Base-by-base conservation (phyloP, 2,329 filamentous ascomycete species). In the Microascus cirrosus region DNA sequence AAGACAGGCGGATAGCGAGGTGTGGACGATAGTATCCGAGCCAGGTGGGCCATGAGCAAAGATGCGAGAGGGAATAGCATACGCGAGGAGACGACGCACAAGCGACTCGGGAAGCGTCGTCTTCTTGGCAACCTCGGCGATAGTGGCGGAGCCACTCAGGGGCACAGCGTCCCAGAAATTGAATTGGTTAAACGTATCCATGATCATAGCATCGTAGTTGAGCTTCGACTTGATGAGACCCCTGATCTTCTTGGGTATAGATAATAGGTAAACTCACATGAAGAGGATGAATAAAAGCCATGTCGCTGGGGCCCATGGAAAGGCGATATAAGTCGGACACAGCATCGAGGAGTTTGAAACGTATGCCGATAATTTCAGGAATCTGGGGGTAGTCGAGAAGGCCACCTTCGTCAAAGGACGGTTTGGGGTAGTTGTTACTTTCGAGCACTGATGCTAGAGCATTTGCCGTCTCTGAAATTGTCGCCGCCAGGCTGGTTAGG, bases 1-100 rank as follows among this genome's bases (percentile, higher is more conserved):
- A 12, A 74, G 60, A 6, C 71, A 68, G 1, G 72, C 72, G 2
- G 73, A 74, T 5, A 70, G 68, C 50, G 70, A 69, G 2, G 69
- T 70, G 60, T 75, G 73, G 42, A 63, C 60, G 32, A 75, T 64
- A 3, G 56, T 59, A 6, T 57, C 60, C 1, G 60, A n/a, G 2
- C 24, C 55, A 4, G 51, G 12, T 12, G 51, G 51, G 10, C 51
- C 50, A 36, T 62, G 64, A 12, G 65, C 63, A 35, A 75, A 76
- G 34, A 76, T 63, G n/a, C 71, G 71, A 18, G 73, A 64, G 2
- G 72, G 72, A 12, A 68, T 66, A 20, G 65, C 71, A 62, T 75
- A 71, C 58, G 70, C 66, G 35, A 76, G 54, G 24, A 75, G 60
- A n/a, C 73, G 71, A 25, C 64, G 63, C 32, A 70, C 71, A n/a